phyloP scores from a whole-genome alignment of 2,329 filamentous ascomycete genomes.

The Kalaharituber pfeilii region DNA sequence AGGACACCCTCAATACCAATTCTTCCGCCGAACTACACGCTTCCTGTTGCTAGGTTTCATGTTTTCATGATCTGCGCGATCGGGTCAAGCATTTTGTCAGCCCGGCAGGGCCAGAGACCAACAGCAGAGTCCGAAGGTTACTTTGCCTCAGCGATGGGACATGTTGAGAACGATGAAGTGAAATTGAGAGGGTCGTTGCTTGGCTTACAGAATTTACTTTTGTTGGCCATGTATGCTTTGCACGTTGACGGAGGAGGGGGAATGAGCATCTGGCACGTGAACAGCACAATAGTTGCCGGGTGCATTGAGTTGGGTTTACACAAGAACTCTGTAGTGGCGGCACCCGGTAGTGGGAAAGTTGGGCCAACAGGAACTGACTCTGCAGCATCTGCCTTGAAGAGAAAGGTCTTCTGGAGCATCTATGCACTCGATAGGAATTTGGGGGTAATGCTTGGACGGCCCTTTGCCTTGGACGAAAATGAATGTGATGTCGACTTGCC shows the following conservation, averaged over 20 bases:
- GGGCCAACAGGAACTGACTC: not conserved
- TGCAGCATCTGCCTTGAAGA: slow-evolving; percentile 15
- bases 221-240: slow-evolving; percentile 21
- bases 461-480: slow-evolving; percentile 22
- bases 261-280: slow-evolving; percentile 23
- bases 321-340: slow-evolving; percentile 15
- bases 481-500: slow-evolving; percentile 19
- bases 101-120: slow-evolving; percentile 10
- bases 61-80: slow-evolving; percentile 22
- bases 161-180: slow-evolving; percentile 14
- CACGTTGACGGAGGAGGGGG: slow-evolving; percentile 17
- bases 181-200: slow-evolving; percentile 21
- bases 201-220: slow-evolving; percentile 20
- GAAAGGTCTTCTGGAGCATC: slow-evolving; percentile 23
- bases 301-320: slow-evolving; percentile 23
- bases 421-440: slow-evolving; percentile 23
- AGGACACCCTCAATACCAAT: slow-evolving; percentile 1
- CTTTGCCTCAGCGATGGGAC: slow-evolving; percentile 20
- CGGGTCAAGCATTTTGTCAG: slow-evolving; percentile 20
- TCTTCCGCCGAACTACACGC: slow-evolving; percentile 13
- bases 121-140: slow-evolving; percentile 20
- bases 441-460: slow-evolving; percentile 21
- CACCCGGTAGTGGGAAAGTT: slow-evolving; percentile 1
- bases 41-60: slow-evolving; percentile 21
- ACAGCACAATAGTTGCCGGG: slow-evolving; percentile 22